phyloP scores from a whole-genome alignment of 805 yeast genomes.

The Tetrapisispora fleetii region DNA sequence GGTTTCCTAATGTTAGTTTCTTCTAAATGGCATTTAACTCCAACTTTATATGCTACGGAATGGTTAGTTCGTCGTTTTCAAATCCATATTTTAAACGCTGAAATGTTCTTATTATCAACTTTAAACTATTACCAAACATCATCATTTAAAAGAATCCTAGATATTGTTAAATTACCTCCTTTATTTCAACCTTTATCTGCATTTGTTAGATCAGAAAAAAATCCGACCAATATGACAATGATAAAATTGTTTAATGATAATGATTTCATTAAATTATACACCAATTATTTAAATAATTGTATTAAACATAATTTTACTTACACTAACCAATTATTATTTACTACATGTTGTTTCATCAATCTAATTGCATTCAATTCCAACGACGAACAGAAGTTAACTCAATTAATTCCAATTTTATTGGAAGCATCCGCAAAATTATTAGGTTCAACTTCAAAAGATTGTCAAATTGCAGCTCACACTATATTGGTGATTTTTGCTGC shows the following conservation, averaged over 20 bases:
- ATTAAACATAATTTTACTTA: constrained; percentile 48
- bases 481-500: constrained; percentile 67
- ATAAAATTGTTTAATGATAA: constrained; percentile 65
- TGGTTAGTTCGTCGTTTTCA: constrained; percentile 92
- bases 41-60: constrained; percentile 76
- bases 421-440: constrained; percentile 50
- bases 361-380: constrained; percentile 49
- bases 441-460: constrained; percentile 40
- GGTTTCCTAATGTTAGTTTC: constrained; percentile 66
- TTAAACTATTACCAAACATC: constrained; percentile 75
- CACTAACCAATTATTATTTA: constrained; percentile 67
- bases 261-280: constrained; percentile 57
- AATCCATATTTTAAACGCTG: constrained; percentile 72
- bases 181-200: constrained; percentile 63
- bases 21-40: constrained; percentile 64
- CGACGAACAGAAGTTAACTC: constrained; percentile 36
- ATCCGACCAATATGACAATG: constrained; percentile 59
- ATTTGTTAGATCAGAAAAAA: constrained; percentile 51
- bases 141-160: constrained; percentile 64
- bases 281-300: constrained; percentile 37
- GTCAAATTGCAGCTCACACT: constrained; percentile 78
- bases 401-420: constrained; percentile 45
- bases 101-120: constrained; percentile 55
- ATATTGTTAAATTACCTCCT: constrained; percentile 69
- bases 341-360: constrained; percentile 57